Evolutionary conservation across 805 yeast species (phyloP), one percentile per base, ranked within the genome.

Genomic region (Saccharomycopsis sp.): DNA sequence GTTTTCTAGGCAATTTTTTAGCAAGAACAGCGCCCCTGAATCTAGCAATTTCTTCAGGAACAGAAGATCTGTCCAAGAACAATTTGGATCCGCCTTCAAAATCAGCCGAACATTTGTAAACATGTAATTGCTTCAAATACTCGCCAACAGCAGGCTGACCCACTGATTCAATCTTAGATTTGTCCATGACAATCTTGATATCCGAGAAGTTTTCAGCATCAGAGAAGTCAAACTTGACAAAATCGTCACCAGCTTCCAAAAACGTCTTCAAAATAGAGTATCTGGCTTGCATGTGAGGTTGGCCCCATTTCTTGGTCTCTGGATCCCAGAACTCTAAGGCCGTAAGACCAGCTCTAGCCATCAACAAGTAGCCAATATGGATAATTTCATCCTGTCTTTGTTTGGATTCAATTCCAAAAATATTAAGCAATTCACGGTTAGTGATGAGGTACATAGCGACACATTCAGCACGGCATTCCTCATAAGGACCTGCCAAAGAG

Each of bases 211-310:
- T 74, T 23, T 74, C 78, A 3, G 71, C 72, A 61, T 78, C 75
- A 14, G 78, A 67, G 65, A 77, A 74, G 42, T 76, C 77, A 55
- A 90, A 72, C 54, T 75, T 73, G 25, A 84, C 84, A 47, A 89
- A 85, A 17, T 74, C 79, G 23, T 74, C 71, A 29, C 87, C 84
- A 0, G 90, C 85, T 56, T 83, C 78, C 66, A 87, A 72, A 68
- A 88, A 84, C 14, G 85, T 79, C 73, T 87, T 88, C 78, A 88
- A 78, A 64, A 90, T 89, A 35, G 94, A 89, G 72, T 80, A 90
- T 71, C 97, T 78, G 2, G 96, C 97, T 74, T 89, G 96, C 90
- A 89, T 89, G 70, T 90, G 97, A 14, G 97, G 85, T 74, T 90
- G 97, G 34, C 97, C 97, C 96, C 97, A 90, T 72, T 89, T 89